A percentile compares a stretch with the other conserved stretches of the same genome.
Conservation (phyloP, 805 yeast species). For the Lachancea nothofagi region DNA sequence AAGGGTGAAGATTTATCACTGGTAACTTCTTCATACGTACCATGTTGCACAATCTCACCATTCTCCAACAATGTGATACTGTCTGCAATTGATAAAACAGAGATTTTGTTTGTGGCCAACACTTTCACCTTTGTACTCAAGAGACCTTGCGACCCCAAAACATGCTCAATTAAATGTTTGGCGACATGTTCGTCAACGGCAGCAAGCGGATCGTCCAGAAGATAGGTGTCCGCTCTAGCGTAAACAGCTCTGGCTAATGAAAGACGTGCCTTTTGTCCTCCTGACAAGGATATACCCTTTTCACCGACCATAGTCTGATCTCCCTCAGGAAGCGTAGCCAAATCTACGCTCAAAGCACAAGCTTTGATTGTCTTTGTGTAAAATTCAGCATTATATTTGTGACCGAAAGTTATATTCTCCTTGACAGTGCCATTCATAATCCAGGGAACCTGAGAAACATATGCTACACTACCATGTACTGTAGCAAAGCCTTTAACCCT, state of each 20-base stretch:
- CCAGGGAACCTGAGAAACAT: constrained; percentile 94
- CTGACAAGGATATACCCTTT: constrained; percentile 92
- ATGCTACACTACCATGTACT: constrained; percentile 75
- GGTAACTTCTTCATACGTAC: constrained; percentile 48
- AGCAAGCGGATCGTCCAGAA: constrained; percentile 87
- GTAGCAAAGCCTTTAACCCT: constrained; percentile 67
- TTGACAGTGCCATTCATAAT: constrained; percentile 90
- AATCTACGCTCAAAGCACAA: constrained; percentile 79
- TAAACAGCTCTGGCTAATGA: constrained; percentile 95
- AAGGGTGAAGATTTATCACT: constrained; percentile 43
- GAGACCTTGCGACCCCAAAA: constrained; percentile 75
- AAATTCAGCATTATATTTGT: constrained; percentile 71
- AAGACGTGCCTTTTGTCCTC: constrained; percentile 96
- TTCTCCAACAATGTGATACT: constrained; percentile 61
- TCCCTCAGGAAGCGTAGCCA: constrained; percentile 77
- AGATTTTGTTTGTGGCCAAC: constrained; percentile 81
- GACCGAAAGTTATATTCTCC: constrained; percentile 90
- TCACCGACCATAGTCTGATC: constrained; percentile 94
- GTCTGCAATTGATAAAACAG: constrained; percentile 72
- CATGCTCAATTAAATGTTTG: constrained; percentile 73
- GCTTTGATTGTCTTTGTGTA: constrained; percentile 78
- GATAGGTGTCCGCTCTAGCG: constrained; percentile 84
- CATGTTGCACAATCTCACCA: constrained; percentile 65
- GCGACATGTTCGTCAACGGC: constrained; percentile 99
- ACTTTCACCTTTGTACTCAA: constrained; percentile 67